Conservation (phyloP, 106 monocot genomes). For the Phalaenopsis aphrodite region DNA sequence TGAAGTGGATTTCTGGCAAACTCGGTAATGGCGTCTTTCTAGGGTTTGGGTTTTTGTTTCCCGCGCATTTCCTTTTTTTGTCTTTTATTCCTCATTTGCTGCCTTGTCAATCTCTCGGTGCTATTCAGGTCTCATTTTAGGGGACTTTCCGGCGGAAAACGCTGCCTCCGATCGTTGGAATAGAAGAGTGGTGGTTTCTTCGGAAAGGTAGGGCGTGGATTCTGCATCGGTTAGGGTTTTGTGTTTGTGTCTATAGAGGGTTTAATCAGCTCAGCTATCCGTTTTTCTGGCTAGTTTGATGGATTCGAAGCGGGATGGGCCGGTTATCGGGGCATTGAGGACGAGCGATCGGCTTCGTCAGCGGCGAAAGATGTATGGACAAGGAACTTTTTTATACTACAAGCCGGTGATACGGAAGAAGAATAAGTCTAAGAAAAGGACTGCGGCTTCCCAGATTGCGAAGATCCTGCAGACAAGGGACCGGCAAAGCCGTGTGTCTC, state of each 20-base stretch:
- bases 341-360: conserved; percentile 79
- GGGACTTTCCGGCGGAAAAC: background rate
- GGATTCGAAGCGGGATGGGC: conserved; percentile 47
- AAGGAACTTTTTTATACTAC: conserved; percentile 39
- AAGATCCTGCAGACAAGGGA: conserved; percentile 66
- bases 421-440: conserved; percentile 67
- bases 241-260: background rate
- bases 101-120: background rate
- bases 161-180: background rate
- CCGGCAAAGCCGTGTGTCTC: conserved; percentile 22
- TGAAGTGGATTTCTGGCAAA: background rate
- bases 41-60: conserved; percentile 12
- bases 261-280: background rate
- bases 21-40: conserved; percentile 5
- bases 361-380: conserved; percentile 48
- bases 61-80: background rate
- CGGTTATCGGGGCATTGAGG: conserved; percentile 34
- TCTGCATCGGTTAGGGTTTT: conserved; percentile 17
- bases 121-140: background rate
- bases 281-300: conserved; percentile 13
- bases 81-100: background rate
- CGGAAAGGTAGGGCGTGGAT: background rate
- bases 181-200: background rate
- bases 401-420: conserved; percentile 56
- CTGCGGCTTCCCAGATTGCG: conserved; percentile 73